These are phyloP conservation scores for Ophiognomonia clavigignenti-juglandacearum DNA, from an alignment of 2,329 filamentous ascomycete species.

Conservation along the genomic window DNA sequence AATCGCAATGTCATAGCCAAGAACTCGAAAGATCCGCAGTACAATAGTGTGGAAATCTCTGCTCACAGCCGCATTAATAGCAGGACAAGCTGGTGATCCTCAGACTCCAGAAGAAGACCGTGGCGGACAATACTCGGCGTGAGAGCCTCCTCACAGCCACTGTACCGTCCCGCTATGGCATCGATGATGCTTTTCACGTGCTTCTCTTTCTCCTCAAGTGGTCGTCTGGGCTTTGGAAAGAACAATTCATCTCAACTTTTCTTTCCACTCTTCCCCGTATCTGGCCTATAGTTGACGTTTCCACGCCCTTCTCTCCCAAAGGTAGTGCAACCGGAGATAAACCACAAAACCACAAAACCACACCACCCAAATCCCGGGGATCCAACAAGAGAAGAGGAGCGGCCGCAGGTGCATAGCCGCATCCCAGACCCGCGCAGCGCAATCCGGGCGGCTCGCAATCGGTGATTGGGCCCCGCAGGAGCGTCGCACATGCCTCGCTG, in stretches of 20 bases:
- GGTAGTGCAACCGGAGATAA: too few relatives aligned
- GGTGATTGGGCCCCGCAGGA: background rate
- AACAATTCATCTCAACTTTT: background rate
- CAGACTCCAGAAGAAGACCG: background rate
- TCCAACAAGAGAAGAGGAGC: background rate
- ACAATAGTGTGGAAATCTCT: too few relatives aligned
- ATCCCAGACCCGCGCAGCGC: too few relatives aligned
- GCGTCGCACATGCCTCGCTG: background rate
- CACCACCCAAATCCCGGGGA: background rate
- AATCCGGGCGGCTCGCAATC: too few relatives aligned
- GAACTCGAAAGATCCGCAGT: too few relatives aligned
- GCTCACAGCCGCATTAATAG: background rate
- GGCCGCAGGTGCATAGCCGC: background rate
- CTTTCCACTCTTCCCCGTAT: background rate
- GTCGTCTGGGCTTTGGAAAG: background rate
- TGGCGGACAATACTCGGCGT: background rate
- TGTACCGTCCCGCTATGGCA: background rate
- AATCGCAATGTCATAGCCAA: too few relatives aligned
- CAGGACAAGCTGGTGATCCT: background rate
- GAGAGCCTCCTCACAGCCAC: background rate
- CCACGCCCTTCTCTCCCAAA: too few relatives aligned
- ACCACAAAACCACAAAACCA: too few relatives aligned
- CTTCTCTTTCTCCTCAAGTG: background rate
- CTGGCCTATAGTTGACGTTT: background rate
- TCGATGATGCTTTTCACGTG: background rate